These are phyloP conservation scores for Aspergillus pseudoviridinutans DNA, from an alignment of 2,329 filamentous ascomycete species.

Conservation along the genomic window DNA sequence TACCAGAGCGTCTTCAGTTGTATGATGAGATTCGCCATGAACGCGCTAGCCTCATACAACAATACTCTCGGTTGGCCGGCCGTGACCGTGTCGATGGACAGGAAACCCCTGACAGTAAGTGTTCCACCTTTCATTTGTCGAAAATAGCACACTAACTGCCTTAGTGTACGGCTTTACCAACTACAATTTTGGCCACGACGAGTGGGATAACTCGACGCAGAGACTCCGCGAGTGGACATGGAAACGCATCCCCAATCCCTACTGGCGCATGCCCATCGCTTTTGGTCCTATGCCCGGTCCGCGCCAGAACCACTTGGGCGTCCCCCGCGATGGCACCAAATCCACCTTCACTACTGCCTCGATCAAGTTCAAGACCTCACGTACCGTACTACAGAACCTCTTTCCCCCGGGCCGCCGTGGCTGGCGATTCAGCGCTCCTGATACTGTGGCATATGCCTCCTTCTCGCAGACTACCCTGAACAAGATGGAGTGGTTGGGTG, in stretches of 20 bases:
- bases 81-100: conserved; percentile 31
- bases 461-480: conserved; percentile 40
- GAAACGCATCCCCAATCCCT: conserved; percentile 40
- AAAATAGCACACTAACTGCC: conserved; percentile 1
- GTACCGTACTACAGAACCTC: conserved; percentile 47
- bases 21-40: conserved; percentile 56
- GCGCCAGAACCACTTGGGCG: conserved; percentile 28
- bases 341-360: conserved; percentile 44
- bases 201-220: conserved; percentile 52
- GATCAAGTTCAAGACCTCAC: conserved; percentile 48
- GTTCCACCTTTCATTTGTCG: not conserved
- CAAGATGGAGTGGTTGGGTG: conserved; percentile 58
- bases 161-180: conserved; percentile 40
- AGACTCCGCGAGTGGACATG: conserved; percentile 44
- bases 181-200: conserved; percentile 57
- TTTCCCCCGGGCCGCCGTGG: conserved; percentile 35
- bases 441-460: conserved; percentile 43
- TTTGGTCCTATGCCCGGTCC: conserved; percentile 47
- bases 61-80: conserved; percentile 40
- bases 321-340: conserved; percentile 14
- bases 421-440: conserved; percentile 41
- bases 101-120: not conserved
- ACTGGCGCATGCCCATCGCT: conserved; percentile 44
- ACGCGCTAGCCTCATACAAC: conserved; percentile 54
- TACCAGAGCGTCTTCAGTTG: conserved; percentile 53